Evolutionary conservation across 2,329 filamentous ascomycete species (phyloP), one percentile per base, ranked within the genome.

Genomic region (Aspergillus japonicus): DNA sequence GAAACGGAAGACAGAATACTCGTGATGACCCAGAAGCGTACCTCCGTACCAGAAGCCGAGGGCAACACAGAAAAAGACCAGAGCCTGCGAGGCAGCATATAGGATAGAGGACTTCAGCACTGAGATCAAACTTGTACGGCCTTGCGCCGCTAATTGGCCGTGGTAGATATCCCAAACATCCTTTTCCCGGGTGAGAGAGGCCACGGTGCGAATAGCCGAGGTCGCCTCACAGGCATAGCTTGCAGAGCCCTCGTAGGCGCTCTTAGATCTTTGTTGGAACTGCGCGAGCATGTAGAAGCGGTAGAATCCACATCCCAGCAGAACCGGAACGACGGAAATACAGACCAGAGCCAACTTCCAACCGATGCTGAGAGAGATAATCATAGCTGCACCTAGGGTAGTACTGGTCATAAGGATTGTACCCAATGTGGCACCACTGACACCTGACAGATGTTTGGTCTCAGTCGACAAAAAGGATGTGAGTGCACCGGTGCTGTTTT

Each of bases 21-120:
- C 90, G 51, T 77, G 71, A 58, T 83, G 83, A 23, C 84, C 87
- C 56, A 96, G 89, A 33, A 95, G 80, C 0, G 83, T 89, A 29
- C 91, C 91, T 62, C 92, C 92, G 69, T 95, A 96, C 91, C 91
- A 97, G 81, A 97, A 97, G 2, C 90, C 92, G 4, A 97, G 85
- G 0, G 92, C 92, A 61, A 95, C 88, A 66, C 89, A 91, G 50
- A 92, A 81, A 78, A 96, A 96, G 62, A 91, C 86, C 60, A 96
- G 80, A 0, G 90, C 92, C 77, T 97, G 93, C 0, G 92, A 91
- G 1, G 87, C 84, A 0, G 93, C 92, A 71, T 96, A 98, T 5
- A 97, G 85, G 1, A 83, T 73, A 11, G 90, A 93, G 0, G 91
- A 92, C 69, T 87, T 89, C 61, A 92, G 74, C 33, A 96, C 85